These are phyloP conservation scores for Picea engelmannii DNA, from an alignment of 83 land plant genomes.

Conservation along the genomic window DNA sequence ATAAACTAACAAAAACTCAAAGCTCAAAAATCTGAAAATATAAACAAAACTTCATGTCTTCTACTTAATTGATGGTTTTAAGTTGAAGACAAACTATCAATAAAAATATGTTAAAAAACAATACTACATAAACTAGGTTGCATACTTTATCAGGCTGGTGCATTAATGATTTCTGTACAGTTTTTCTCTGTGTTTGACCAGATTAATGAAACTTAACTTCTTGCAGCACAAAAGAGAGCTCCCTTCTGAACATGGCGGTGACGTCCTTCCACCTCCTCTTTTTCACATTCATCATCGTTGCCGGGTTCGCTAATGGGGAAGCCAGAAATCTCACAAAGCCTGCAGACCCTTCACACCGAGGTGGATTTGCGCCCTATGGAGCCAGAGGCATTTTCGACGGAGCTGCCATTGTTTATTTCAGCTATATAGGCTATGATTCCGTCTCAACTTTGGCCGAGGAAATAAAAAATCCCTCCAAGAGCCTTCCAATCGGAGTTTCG, in stretches of 20 bases:
- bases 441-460: slow-evolving; percentile 91
- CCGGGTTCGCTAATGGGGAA: slow-evolving; percentile 54
- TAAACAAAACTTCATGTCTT: no score
- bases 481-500: slow-evolving; percentile 73
- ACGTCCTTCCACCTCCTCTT: slow-evolving; percentile 58
- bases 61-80: no score
- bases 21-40: no score
- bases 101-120: no score
- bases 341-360: slow-evolving; percentile 14
- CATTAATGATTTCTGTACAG: no score
- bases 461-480: slow-evolving; percentile 61
- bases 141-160: no score
- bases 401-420: slow-evolving; percentile 81
- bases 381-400: slow-evolving; percentile 64
- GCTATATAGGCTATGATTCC: slow-evolving; percentile 85
- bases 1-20: no score
- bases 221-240: slow-evolving; percentile 75
- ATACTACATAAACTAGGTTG: no score
- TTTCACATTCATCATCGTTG: slow-evolving; percentile 58
- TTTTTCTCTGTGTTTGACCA: no score
- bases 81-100: no score
- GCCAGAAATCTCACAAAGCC: slow-evolving; percentile 38
- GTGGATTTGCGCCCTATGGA: slow-evolving; percentile 71
- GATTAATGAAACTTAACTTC: no score
- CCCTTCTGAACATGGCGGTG: slow-evolving; percentile 51